A percentile compares a stretch with the other conserved stretches of the same genome.
Conservation (phyloP, 192 early-diverging fungal genomes). For the Linnemannia elongata region DNA sequence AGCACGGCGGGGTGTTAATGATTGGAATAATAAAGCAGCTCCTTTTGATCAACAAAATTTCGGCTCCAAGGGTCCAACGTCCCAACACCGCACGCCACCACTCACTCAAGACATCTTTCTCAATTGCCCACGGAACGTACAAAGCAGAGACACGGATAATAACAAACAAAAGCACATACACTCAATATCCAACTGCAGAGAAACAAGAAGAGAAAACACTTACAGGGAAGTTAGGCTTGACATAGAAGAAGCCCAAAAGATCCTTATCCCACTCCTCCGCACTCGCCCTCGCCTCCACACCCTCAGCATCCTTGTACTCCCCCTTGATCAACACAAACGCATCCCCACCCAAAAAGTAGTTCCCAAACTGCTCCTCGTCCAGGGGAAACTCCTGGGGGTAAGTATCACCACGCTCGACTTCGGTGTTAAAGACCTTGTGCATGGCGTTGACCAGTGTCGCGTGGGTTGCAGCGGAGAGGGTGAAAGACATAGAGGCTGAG, state of each 20-base stretch:
- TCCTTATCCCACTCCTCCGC: conserved; percentile 57
- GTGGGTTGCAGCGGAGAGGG: conserved; percentile 11
- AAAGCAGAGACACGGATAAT: too few relatives aligned
- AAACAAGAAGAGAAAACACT: neutral
- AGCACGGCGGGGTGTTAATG: neutral
- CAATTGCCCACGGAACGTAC: too few relatives aligned
- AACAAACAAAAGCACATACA: too few relatives aligned
- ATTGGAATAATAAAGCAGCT: neutral
- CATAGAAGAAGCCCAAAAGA: conserved; percentile 77
- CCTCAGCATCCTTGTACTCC: conserved; percentile 24
- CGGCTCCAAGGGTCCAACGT: neutral
- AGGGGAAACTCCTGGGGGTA: conserved; percentile 76
- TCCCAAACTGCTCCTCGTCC: conserved; percentile 57
- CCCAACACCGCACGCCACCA: neutral
- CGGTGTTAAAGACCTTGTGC: conserved; percentile 70
- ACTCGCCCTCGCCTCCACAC: conserved; percentile 11
- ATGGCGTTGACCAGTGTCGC: conserved; percentile 52
- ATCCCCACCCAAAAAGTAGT: conserved; percentile 69
- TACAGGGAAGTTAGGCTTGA: conserved; percentile 86
- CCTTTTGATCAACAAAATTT: neutral
- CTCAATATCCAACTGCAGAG: neutral
- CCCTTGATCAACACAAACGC: conserved; percentile 65
- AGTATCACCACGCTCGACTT: conserved; percentile 76
- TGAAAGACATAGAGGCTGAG: neutral
- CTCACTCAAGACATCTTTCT: too few relatives aligned